Base-by-base conservation (phyloP, 352 stramenopile genomes). In the Phytophthora macrochlamydospora region DNA sequence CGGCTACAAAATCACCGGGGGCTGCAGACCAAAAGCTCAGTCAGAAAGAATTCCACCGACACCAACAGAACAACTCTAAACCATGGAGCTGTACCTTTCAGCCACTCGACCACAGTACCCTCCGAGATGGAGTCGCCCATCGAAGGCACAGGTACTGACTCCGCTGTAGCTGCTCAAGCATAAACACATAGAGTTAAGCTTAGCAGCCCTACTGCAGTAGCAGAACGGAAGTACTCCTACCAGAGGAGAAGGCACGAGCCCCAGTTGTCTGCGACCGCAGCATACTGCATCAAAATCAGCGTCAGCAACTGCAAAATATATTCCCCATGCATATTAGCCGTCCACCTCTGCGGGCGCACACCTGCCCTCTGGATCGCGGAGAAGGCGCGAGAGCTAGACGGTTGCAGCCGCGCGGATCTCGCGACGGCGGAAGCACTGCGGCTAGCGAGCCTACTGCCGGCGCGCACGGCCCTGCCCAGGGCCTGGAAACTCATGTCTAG, bases 71-170 rank as follows among this genome's bases (percentile, higher is more conserved):
- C 37, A 42, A 14, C 24, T 28, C 35, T 50, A 7, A n/a, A 62
- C 29, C 18, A 31, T 18, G 2, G 38, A 12, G 52, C 11, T 66
- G 28, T 53, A 92, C 83, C 74, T 71, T 99, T 98, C 49, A 96
- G 81, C 85, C 98, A 98, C 69, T 99, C 91, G 8, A 99, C 96
- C 45, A 99, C 93, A 0, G 97, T 99, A 42, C 97, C 98, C 77
- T 99, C 96, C 6, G 94, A 99, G 76, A 99, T 99, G 57, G 95
- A 99, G 76, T 99, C 95, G 18, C 90, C 90, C 84, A 97, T 95
- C 1, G 90, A 94, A 2, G 90, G 90, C 49, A 97, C 90, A 7
- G 88, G 79, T 24, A 97, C 86, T 8, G 73, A 62, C 60, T 90
- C 81, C 13, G 71, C 71, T 24, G 67, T 56, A 59, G 62, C 75